phyloP scores from a whole-genome alignment of 1,139 yeast genomes.

The Lodderomyces orthopsilosis region DNA sequence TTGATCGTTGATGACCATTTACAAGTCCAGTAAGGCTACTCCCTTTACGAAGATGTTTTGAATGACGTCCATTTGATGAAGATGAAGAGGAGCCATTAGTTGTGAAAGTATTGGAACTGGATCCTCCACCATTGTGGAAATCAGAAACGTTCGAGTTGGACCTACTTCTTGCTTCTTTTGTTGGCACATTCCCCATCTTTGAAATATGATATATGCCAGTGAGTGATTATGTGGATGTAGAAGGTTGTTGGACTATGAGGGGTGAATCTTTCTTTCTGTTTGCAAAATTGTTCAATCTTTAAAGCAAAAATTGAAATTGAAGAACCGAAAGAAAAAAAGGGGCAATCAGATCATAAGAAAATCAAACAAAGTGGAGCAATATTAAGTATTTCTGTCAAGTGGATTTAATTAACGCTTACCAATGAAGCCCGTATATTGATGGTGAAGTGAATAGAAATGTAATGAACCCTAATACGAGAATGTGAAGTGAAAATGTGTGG shows the following conservation, averaged over 20 bases:
- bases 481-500: neutral
- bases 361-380: neutral
- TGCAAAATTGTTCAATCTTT: neutral
- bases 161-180: slow-evolving; percentile 46
- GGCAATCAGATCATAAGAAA: neutral
- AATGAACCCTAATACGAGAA: too few species aligned
- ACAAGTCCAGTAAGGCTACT: neutral
- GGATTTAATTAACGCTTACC: neutral
- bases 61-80: slow-evolving; percentile 20
- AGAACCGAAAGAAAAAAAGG: neutral
- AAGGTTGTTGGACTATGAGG: too few species aligned
- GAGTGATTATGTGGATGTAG: too few species aligned
- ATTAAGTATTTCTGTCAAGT: neutral
- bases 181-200: slow-evolving; percentile 60
- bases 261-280: too few species aligned
- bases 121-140: slow-evolving; percentile 8
- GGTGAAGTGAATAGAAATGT: too few species aligned
- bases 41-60: slow-evolving; percentile 9
- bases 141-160: slow-evolving; percentile 16
- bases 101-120: slow-evolving; percentile 9
- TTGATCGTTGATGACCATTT: slow-evolving; percentile 11
- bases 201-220: too few species aligned
- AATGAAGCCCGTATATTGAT: neutral
- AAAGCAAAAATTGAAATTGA: neutral
- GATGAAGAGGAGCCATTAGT: slow-evolving; percentile 9